A percentile compares a stretch with the other conserved stretches of the same genome.
Conservation (phyloP, 2,329 filamentous ascomycete genomes). For the Fusarium siculi region DNA sequence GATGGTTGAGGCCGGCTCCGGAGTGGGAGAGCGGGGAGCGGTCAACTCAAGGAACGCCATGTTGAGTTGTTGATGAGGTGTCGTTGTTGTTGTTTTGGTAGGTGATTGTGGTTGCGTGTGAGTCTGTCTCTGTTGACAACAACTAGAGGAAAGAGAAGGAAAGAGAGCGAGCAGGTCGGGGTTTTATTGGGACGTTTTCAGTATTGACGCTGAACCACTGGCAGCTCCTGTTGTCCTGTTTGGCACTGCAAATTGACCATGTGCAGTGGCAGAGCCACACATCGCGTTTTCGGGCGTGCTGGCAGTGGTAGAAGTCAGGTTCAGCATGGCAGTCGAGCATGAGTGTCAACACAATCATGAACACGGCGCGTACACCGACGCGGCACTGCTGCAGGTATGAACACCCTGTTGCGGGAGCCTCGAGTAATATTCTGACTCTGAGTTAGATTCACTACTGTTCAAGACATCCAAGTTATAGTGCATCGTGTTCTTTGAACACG, state of each 20-base stretch:
- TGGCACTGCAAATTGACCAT: neutral
- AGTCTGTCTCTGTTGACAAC: neutral
- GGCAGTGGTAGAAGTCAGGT: neutral
- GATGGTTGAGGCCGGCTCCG: neutral
- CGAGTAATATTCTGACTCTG: rapidly evolving
- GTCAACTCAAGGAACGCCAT: neutral
- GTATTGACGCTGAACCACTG: neutral
- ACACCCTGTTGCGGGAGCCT: too few relatives aligned
- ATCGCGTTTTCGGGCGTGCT: rapidly evolving
- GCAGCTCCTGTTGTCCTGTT: too few relatives aligned
- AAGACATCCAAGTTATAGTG: rapidly evolving
- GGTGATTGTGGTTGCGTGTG: neutral
- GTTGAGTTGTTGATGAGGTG: neutral
- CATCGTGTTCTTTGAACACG: neutral
- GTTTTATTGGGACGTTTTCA: neutral
- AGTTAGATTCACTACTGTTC: neutral
- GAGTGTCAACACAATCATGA: neutral
- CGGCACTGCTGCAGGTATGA: neutral
- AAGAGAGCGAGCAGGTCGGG: too few relatives aligned
- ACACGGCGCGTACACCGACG: neutral
- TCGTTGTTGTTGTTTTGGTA: rapidly evolving
- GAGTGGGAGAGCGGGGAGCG: rapidly evolving
- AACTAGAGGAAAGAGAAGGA: neutral
- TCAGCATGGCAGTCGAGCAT: too few relatives aligned
- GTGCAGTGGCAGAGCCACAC: neutral